phyloP scores from a whole-genome alignment of 179 eudicot genomes.

The Silene noctiflora region DNA sequence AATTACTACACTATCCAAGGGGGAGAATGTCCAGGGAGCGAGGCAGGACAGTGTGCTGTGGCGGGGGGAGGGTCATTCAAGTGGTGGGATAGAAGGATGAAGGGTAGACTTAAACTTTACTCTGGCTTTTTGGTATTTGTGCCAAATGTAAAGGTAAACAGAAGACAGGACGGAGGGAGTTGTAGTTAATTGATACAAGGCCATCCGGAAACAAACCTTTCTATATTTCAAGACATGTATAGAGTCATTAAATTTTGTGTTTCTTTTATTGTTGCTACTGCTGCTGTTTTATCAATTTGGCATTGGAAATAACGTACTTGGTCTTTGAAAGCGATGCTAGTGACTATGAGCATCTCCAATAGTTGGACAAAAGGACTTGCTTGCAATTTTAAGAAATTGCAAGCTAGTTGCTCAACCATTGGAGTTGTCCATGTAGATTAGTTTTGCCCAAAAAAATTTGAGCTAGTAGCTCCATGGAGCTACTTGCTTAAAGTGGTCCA shows the following conservation, averaged over 20 bases:
- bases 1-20: background rate
- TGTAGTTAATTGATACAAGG: background rate
- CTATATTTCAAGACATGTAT: background rate
- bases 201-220: background rate
- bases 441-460: too few relatives aligned
- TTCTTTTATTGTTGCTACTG: background rate
- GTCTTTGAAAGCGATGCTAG: conserved; percentile 13
- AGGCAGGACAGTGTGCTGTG: background rate
- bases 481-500: too few relatives aligned
- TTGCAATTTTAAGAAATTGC: too few relatives aligned
- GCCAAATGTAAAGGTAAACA: background rate
- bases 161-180: background rate
- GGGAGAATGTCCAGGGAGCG: background rate
- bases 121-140: background rate
- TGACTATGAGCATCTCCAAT: too few relatives aligned
- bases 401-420: too few relatives aligned
- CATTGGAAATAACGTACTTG: background rate
- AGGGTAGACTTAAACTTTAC: background rate
- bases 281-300: background rate
- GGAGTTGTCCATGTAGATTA: too few relatives aligned
- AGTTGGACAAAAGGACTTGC: too few relatives aligned
- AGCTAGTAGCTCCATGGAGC: too few relatives aligned
- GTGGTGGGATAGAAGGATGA: background rate
- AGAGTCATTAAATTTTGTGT: background rate
- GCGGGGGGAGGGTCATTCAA: too few relatives aligned